phyloP scores from a whole-genome alignment of 345 rosid genomes.

The Linum usitatissimum region DNA sequence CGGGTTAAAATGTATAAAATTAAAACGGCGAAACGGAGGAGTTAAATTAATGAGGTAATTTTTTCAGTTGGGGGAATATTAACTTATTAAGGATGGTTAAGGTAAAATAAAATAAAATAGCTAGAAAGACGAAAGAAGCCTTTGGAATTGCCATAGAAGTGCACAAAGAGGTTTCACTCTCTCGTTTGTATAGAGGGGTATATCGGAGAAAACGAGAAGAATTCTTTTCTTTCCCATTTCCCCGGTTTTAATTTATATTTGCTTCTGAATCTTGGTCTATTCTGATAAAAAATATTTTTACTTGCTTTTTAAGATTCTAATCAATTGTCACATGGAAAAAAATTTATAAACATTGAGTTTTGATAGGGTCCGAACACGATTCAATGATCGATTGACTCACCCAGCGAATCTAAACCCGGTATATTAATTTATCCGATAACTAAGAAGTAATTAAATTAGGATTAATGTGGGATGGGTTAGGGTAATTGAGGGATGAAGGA shows the following conservation, averaged over 20 bases:
- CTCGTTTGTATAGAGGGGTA: slow-evolving; percentile 22
- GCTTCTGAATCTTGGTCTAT: too few species aligned
- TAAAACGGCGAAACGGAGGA: slow-evolving; percentile 9
- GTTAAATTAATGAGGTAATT: slow-evolving; percentile 14
- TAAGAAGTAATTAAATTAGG: background rate
- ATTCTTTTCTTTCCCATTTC: background rate
- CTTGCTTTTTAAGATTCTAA: too few species aligned
- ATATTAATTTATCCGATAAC: too few species aligned
- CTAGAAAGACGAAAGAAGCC: background rate
- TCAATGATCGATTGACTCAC: too few species aligned
- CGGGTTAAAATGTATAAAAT: background rate
- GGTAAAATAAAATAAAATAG: background rate
- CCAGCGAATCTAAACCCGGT: too few species aligned
- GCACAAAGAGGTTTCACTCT: slow-evolving; percentile 17
- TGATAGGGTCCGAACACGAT: too few species aligned
- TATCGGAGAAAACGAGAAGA: slow-evolving; percentile 12
- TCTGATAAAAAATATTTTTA: too few species aligned
- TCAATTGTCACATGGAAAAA: too few species aligned
- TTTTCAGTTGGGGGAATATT: slow-evolving; percentile 11
- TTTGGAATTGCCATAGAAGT: slow-evolving; percentile 9
- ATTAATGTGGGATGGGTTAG: background rate
- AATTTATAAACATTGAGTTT: too few species aligned
- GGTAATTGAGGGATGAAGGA: background rate
- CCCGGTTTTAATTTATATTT: background rate
- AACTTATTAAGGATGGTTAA: slow-evolving; percentile 4